Evolutionary conservation across 2,329 filamentous ascomycete species (phyloP).

Genomic region (Falciphora oryzae): DNA sequence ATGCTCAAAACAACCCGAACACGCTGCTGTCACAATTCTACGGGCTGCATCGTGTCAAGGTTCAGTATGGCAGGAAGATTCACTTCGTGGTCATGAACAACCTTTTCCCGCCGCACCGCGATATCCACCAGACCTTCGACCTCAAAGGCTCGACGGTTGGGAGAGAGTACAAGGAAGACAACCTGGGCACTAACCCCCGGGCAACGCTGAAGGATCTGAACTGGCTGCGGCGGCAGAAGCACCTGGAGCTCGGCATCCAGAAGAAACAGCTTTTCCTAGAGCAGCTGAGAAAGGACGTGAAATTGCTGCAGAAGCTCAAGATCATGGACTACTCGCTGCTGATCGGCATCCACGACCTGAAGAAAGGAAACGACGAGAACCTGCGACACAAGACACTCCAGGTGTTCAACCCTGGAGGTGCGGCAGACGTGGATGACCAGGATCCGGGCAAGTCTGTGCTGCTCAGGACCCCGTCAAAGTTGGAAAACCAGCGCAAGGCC

Average conservation of each 20-base stretch:
- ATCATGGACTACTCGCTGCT: conserved; percentile 99
- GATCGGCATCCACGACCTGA: conserved; percentile 87
- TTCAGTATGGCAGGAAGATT: conserved; percentile 95
- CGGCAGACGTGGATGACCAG: conserved; percentile 48
- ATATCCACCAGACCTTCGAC: conserved; percentile 96
- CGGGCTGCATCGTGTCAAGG: conserved; percentile 93
- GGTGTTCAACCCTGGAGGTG: conserved; percentile 84
- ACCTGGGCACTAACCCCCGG: conserved; percentile 80
- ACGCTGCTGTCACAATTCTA: conserved; percentile 97
- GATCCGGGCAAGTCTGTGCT: conserved; percentile 55
- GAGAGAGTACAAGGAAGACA: conserved; percentile 83
- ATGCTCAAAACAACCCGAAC: conserved; percentile 90
- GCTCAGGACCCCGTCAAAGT: conserved; percentile 83
- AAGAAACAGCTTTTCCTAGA: conserved; percentile 86
- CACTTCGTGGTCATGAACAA: conserved; percentile 99
- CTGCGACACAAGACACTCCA: conserved; percentile 82
- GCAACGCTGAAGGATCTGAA: conserved; percentile 96
- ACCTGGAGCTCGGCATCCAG: conserved; percentile 80
- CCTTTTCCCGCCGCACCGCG: conserved; percentile 91
- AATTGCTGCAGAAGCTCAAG: conserved; percentile 76
- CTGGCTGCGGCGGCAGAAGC: conserved; percentile 80
- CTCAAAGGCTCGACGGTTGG: conserved; percentile 95
- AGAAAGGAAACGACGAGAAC: conserved; percentile 91
- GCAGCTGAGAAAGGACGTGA: conserved; percentile 83
- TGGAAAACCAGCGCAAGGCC: conserved; percentile 87